Percentiles rank a stretch among this genome's conserved stretches.
phyloP scores from a whole-genome alignment of 2,329 filamentous ascomycete genomes.

The Fusarium continuum region DNA sequence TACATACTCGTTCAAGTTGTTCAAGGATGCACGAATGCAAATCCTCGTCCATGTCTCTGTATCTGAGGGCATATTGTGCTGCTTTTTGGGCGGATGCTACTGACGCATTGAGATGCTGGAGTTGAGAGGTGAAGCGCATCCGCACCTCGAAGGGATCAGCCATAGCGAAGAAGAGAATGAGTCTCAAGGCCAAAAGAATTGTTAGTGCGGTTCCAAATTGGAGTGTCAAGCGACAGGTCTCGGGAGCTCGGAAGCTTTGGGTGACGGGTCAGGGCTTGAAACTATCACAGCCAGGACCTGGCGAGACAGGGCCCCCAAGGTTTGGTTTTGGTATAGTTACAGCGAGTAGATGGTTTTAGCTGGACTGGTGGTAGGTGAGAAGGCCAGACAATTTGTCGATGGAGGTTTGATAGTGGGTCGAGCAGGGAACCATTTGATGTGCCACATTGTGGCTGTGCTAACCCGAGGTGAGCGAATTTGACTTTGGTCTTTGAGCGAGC shows the following conservation, averaged over 20 bases:
- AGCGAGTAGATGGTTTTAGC: conserved; percentile 16
- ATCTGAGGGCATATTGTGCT: conserved; percentile 92
- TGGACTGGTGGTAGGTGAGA: conserved; percentile 20
- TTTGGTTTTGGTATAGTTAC: conserved; percentile 3
- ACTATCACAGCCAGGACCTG: conserved; percentile 26
- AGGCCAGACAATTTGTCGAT: conserved; percentile 23
- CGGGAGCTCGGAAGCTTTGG: conserved; percentile 21
- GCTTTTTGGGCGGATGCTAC: conserved; percentile 90
- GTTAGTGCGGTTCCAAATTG: background rate
- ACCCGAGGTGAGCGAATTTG: conserved; percentile 11
- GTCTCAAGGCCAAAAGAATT: background rate
- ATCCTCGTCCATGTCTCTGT: conserved; percentile 95
- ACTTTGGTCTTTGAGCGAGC: background rate
- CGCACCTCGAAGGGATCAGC: conserved; percentile 96
- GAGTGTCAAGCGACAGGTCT: conserved; percentile 1
- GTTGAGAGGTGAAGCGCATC: conserved; percentile 91
- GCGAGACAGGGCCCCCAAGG: conserved; percentile 11
- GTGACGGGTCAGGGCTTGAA: conserved; percentile 22
- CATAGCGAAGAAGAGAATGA: conserved; percentile 52
- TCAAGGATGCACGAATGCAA: conserved; percentile 97
- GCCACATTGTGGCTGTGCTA: conserved; percentile 35
- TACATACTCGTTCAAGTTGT: conserved; percentile 80
- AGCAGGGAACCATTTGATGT: background rate
- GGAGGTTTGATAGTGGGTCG: conserved; percentile 36
- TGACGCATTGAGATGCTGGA: conserved; percentile 91